A percentile compares a stretch with the other conserved stretches of the same genome.
phyloP scores from a whole-genome alignment of 164 flowering plant genomes.

The Hamamelis virginiana region DNA sequence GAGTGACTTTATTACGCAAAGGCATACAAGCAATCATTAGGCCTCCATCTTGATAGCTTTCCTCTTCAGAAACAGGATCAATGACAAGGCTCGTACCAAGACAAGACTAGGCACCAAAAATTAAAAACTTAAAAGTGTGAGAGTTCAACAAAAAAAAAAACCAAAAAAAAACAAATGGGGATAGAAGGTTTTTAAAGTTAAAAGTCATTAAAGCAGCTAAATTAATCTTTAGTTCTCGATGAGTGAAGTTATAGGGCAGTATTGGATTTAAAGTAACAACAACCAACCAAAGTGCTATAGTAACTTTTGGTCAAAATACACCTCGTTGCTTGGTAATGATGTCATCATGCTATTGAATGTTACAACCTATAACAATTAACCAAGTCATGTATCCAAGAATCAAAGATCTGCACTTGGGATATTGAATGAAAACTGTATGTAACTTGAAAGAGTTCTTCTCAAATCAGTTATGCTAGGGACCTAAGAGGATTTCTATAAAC shows the following conservation, averaged over 20 bases:
- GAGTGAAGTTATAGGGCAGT: background rate
- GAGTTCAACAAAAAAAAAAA: conserved; percentile 1
- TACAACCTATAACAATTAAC: too few relatives aligned
- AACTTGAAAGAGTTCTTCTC: too few relatives aligned
- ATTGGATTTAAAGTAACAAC: background rate
- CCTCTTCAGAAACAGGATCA: conserved; percentile 90
- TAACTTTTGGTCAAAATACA: too few relatives aligned
- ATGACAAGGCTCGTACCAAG: conserved; percentile 73
- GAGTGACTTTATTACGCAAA: conserved; percentile 91
- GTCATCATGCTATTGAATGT: too few relatives aligned
- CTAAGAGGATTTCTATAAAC: too few relatives aligned
- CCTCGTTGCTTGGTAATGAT: background rate
- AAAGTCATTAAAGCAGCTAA: background rate
- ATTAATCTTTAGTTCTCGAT: background rate
- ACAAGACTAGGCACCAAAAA: conserved; percentile 51
- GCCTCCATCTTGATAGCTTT: conserved; percentile 84
- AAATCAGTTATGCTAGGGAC: too few relatives aligned
- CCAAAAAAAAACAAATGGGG: background rate
- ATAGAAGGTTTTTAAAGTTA: too few relatives aligned
- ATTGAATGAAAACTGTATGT: too few relatives aligned
- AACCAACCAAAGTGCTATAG: background rate
- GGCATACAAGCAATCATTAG: conserved; percentile 84
- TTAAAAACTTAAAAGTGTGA: background rate
- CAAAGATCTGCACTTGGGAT: too few relatives aligned
- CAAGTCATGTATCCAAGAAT: too few relatives aligned